Percentiles rank a stretch among this genome's conserved stretches.
These are phyloP conservation scores for Warburgia ugandensis DNA, from an alignment of 164 flowering plant species.

Conservation along the genomic window DNA sequence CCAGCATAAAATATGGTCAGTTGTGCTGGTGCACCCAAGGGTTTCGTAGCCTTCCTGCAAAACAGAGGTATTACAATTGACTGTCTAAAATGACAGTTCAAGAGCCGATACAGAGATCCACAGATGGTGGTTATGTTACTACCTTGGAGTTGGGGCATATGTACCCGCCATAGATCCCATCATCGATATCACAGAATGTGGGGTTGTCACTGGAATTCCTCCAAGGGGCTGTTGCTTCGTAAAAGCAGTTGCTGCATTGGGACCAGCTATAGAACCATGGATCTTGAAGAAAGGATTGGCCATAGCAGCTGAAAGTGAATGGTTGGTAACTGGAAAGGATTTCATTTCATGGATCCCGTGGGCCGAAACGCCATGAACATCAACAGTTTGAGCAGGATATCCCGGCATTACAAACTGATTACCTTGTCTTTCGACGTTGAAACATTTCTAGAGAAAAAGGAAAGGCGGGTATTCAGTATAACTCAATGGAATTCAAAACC, in stretches of 20 bases:
- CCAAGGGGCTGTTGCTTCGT: slow-evolving; percentile 40
- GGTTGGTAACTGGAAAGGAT: slow-evolving; percentile 32
- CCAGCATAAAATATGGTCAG: slow-evolving; percentile 84
- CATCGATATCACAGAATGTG: slow-evolving; percentile 21
- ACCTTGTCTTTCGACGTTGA: slow-evolving; percentile 29
- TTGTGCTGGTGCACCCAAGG: slow-evolving; percentile 39
- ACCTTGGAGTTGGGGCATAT: slow-evolving; percentile 38
- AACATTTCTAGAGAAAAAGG: slow-evolving; percentile 24
- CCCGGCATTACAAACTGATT: slow-evolving; percentile 24
- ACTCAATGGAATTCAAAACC: too few species aligned
- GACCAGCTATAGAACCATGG: slow-evolving; percentile 29
- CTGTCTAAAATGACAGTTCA: too few species aligned
- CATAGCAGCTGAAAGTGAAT: slow-evolving; percentile 31
- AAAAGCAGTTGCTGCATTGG: slow-evolving; percentile 19
- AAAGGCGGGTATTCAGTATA: too few species aligned
- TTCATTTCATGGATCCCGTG: slow-evolving; percentile 29
- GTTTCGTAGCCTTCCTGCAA: slow-evolving; percentile 37
- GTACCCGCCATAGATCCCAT: slow-evolving; percentile 24
- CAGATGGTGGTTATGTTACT: too few species aligned
- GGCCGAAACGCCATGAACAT: slow-evolving; percentile 12
- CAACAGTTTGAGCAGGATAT: slow-evolving; percentile 29
- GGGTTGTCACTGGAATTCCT: slow-evolving; percentile 35
- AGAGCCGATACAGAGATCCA: too few species aligned
- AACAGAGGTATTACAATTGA: slow-evolving; percentile 6
- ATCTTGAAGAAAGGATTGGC: slow-evolving; percentile 38